Percentiles rank a stretch among this genome's conserved stretches.
These are phyloP conservation scores for Lavandula angustifolia DNA, from an alignment of 257 asterid genomes.

Conservation along the genomic window DNA sequence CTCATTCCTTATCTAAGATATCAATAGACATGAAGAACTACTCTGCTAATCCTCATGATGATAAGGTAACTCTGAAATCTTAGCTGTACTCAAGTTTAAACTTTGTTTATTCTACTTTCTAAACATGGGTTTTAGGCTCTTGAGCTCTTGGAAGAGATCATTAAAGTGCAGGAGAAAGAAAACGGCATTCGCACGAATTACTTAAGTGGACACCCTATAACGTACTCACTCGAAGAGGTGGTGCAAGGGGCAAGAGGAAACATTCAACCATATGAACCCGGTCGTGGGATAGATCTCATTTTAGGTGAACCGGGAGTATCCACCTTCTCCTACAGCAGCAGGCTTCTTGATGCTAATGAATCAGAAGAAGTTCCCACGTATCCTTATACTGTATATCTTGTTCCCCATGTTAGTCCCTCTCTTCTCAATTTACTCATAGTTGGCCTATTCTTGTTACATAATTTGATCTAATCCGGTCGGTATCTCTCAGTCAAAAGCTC, in stretches of 20 bases:
- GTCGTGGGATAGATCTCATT: constrained; percentile 67
- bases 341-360: constrained; percentile 72
- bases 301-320: constrained; percentile 79
- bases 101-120: constrained; percentile 22
- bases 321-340: constrained; percentile 58
- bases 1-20: constrained; percentile 51
- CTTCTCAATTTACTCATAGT: constrained; percentile 12
- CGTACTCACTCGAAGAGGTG: constrained; percentile 79
- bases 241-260: constrained; percentile 73
- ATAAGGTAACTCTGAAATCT: constrained; percentile 56
- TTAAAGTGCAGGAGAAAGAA: constrained; percentile 66
- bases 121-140: constrained; percentile 50
- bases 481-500: constrained; percentile 76
- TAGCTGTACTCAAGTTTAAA: neutral
- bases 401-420: constrained; percentile 67
- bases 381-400: constrained; percentile 75
- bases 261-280: constrained; percentile 67
- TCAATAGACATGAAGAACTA: constrained; percentile 48
- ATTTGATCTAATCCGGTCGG: constrained; percentile 21
- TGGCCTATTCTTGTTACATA: constrained; percentile 8
- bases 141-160: constrained; percentile 34
- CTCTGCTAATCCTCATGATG: constrained; percentile 40
- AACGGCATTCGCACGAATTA: constrained; percentile 52
- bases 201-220: constrained; percentile 52
- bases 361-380: constrained; percentile 58